These are phyloP conservation scores for Wickerhamomyces ciferrii DNA, from an alignment of 805 yeast genomes.

Conservation along the genomic window DNA sequence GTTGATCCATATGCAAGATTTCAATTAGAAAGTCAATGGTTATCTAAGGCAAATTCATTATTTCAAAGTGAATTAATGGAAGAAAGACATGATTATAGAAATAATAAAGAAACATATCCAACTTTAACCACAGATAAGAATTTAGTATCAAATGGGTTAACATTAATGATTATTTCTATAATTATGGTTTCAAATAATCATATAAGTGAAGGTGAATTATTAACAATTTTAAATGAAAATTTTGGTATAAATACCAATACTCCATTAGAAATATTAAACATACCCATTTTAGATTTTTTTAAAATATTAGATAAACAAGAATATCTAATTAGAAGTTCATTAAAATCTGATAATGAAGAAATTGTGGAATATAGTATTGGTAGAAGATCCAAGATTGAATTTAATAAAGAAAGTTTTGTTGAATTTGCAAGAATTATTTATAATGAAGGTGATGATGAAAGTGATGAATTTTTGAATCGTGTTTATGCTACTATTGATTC, in stretches of 20 bases:
- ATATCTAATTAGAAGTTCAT: conserved; percentile 16
- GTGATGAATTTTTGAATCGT: conserved; percentile 9
- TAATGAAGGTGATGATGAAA: conserved; percentile 14
- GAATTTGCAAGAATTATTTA: conserved; percentile 17
- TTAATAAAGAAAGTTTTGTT: conserved; percentile 18
- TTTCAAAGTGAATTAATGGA: conserved; percentile 19
- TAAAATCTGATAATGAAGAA: conserved; percentile 17
- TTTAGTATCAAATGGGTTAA: conserved; percentile 15
- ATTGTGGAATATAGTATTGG: conserved; percentile 24
- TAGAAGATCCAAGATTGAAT: conserved; percentile 22
- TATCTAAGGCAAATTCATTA: conserved; percentile 3
- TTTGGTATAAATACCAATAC: conserved; percentile 18
- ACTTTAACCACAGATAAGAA: conserved; percentile 11
- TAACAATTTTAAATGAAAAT: conserved; percentile 33
- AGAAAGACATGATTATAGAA: conserved; percentile 19
- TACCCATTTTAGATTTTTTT: conserved; percentile 15
- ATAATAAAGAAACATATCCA: conserved; percentile 13
- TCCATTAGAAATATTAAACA: conserved; percentile 8
- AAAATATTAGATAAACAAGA: conserved; percentile 20
- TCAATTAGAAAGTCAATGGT: conserved; percentile 8
- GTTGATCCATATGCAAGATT: conserved; percentile 10
- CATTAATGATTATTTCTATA: conserved; percentile 14
- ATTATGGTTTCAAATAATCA: conserved; percentile 21
- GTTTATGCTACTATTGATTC: neutral
- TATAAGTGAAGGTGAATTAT: conserved; percentile 35